Conservation (phyloP, 2,329 filamentous ascomycete genomes). For the Graphilbum sp. region DNA sequence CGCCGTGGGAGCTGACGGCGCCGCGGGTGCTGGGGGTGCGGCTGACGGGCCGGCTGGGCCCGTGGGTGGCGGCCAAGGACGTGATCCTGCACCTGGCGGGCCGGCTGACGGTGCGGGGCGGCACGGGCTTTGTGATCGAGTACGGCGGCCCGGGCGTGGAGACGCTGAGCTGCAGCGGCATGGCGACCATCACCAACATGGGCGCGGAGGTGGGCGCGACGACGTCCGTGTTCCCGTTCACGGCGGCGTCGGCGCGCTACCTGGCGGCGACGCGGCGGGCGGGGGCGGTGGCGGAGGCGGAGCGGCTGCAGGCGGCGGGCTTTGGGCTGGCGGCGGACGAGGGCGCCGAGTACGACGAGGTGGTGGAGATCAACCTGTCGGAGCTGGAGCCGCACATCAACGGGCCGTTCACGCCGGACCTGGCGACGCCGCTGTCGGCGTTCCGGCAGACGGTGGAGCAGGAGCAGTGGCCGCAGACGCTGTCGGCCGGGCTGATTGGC, state of each 20-base stretch:
- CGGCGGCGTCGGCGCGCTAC: slow-evolving; percentile 67
- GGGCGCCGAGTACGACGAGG: slow-evolving; percentile 73
- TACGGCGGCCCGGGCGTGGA: slow-evolving; percentile 85
- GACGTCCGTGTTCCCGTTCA: slow-evolving; percentile 90
- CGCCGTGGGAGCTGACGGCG: slow-evolving; percentile 94
- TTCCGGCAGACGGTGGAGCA: slow-evolving; percentile 74
- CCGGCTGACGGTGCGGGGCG: slow-evolving; percentile 78
- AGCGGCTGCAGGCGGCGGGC: slow-evolving; percentile 37
- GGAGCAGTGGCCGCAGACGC: slow-evolving; percentile 78
- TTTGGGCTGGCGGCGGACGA: slow-evolving; percentile 62
- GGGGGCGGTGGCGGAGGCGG: slow-evolving; percentile 51
- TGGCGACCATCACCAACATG: slow-evolving; percentile 88
- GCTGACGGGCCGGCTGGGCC: slow-evolving; percentile 66
- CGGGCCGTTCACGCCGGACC: slow-evolving; percentile 88
- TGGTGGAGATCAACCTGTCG: slow-evolving; percentile 81
- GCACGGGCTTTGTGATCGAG: slow-evolving; percentile 88
- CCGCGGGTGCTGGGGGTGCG: slow-evolving; percentile 78
- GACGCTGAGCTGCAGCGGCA: slow-evolving; percentile 77
- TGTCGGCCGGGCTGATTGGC: slow-evolving; percentile 87
- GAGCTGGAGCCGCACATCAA: slow-evolving; percentile 91
- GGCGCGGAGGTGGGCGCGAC: slow-evolving; percentile 82
- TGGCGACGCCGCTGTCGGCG: slow-evolving; percentile 79
- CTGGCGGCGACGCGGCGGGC: slow-evolving; percentile 67
- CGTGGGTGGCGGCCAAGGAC: slow-evolving; percentile 92
- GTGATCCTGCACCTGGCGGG: slow-evolving; percentile 84